Conservation (phyloP, 805 yeast genomes). For the Candida berthetii region DNA sequence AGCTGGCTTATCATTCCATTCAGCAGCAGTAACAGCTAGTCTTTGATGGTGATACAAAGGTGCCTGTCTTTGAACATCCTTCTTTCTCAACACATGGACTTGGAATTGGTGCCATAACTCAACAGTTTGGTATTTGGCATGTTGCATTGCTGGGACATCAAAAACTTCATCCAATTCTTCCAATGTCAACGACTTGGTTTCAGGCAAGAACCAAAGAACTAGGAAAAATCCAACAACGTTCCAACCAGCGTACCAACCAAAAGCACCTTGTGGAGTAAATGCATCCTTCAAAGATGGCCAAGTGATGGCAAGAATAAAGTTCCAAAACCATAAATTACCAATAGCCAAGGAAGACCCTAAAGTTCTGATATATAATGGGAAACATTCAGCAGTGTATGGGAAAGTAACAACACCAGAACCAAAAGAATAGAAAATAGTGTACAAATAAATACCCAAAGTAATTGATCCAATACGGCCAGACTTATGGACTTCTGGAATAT, state of each 20-base stretch:
- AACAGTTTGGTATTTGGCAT: constrained; percentile 42
- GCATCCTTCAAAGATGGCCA: constrained; percentile 70
- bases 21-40: constrained; percentile 52
- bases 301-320: constrained; percentile 63
- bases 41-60: constrained; percentile 54
- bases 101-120: constrained; percentile 37
- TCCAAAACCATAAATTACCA: constrained; percentile 70
- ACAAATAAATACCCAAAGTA: constrained; percentile 68
- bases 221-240: constrained; percentile 64
- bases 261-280: constrained; percentile 78
- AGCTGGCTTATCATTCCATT: constrained; percentile 58
- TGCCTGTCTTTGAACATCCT: constrained; percentile 39
- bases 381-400: constrained; percentile 81
- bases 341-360: constrained; percentile 78
- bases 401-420: constrained; percentile 92
- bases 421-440: constrained; percentile 67
- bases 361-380: constrained; percentile 74
- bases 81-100: constrained; percentile 38
- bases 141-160: constrained; percentile 48
- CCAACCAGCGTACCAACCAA: constrained; percentile 87
- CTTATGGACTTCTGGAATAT: constrained; percentile 39
- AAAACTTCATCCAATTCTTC: constrained; percentile 72
- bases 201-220: constrained; percentile 66
- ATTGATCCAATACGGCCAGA: constrained; percentile 62
- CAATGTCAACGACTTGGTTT: constrained; percentile 58